Base-by-base conservation (phyloP, 116 monocot genomes). In the Cymodocea nodosa region DNA sequence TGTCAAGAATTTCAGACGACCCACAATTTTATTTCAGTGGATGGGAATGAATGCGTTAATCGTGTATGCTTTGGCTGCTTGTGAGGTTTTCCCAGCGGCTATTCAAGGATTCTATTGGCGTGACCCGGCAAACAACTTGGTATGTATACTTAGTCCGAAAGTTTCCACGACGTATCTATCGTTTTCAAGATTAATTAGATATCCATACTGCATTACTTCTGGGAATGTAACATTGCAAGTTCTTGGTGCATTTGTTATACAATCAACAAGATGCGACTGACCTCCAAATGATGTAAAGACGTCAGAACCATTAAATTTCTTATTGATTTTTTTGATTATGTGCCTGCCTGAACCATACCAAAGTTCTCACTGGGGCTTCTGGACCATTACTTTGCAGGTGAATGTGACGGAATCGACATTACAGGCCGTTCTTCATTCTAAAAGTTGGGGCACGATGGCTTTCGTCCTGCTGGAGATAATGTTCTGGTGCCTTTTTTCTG, bases 41-140 rank as follows among this genome's bases (percentile, higher is more conserved):
- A 91, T 97, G 97, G 97, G 97, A 52, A 85, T 91, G 91, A 97
- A 97, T 78, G 97, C 97, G 1, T 85, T 97, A 53, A 69, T 97
- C 65, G 84, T 97, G 58, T 97, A 74, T 67, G 70, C 85, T 72
- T 73, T 97, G 69, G 97, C 88, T 75, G 87, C 97, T 37, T 78
- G 81, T 70, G 88, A 88, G 67, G 51, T 91, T 17, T 91, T 97
- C 75, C 88, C 91, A 40, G 74, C 77, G 68, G 85, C 83, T 67
- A 35, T 97, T 34, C 91, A 97, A 75, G 97, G 97, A 57, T 88
- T 97, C 63, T 97, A 97, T 74, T 97, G 87, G 91, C 68, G 68
- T 0, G 77, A 83, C 50, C 83, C 85, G 55, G 64, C 60, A 74
- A 85, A 97, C 67, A 97, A 97, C 79, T 74, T 97, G 83, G 97